Evolutionary conservation across 73 alveolate genomes (phyloP), one percentile per base, ranked within the genome.

Genomic region (Tetrahymena thermophila): DNA sequence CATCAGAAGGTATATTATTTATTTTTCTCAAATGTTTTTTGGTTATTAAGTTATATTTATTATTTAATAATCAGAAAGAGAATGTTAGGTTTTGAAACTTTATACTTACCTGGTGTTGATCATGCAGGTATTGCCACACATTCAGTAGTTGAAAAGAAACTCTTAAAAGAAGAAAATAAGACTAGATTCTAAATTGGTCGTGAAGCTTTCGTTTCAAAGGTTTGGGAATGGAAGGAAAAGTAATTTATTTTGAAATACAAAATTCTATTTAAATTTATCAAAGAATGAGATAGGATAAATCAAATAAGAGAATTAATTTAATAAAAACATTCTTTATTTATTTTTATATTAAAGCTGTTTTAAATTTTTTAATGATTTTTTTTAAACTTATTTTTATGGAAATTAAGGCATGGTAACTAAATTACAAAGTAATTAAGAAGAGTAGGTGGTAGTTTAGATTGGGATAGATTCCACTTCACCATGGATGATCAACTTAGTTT

Each of bases 101-200:
- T 98, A 37, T 99, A 99, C 99, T 98, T 99, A 37, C 99, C 99
- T 56, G 99, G 99, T 31, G 98, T 98, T 23, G 99, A 99, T 94
- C 99, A 99, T 96, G 99, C 99, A 56, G 99, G 99, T 31, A 99
- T 99, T 94, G 98, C 99, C 4, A 98, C 99, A 55, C 98, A 99
- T 96, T 94, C 98, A 56, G 99, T 99, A 13, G 99, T 99, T 16
- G 99, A 99, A 96, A 98, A 98, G 97, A 97, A 98, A 96, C 96
- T 98, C 58, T 97, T 98, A 96, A 98, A 97, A 85, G 98, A 98
- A 85, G 97, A 98, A 93, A 97, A 97, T 96, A 97, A 96, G 93
- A 97, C 98, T 84, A 97, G 99, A 94, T 98, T 97, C 58, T 99
- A 99, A 83, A 94, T 97, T 56, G 99, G 99, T 6, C 97, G 99